Evolutionary conservation across 345 rosid species (phyloP), one percentile per base, ranked within the genome.

Genomic region (Eutrema yunnanense): DNA sequence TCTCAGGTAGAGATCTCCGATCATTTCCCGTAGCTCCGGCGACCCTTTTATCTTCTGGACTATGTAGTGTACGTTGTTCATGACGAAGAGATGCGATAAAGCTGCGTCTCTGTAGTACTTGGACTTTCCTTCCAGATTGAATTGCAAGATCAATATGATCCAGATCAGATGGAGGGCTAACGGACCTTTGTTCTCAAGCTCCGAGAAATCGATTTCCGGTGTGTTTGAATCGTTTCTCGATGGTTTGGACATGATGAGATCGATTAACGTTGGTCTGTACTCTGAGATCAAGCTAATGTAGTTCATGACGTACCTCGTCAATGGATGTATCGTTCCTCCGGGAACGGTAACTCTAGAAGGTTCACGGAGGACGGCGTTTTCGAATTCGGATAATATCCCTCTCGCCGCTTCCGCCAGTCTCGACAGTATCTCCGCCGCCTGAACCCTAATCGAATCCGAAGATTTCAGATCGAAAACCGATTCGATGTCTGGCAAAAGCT

Each of bases 281-380:
- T 94, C 98, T 11, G 98, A 86, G 75, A 94, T 94, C 88, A 94
- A 82, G 75, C 92, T 90, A 41, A 87, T 90, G 71, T 94, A 94
- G 75, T 94, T 94, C 98, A 94, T 94, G 33, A 94, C 97, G 71
- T 94, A 94, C 88, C 98, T 85, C 14, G 98, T 94, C 79, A 94
- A 81, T 4, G 98, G 98, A 84, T 94, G 98, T 77, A 94, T 84
- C 0, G 96, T 92, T 27, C 98, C 98, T 22, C 96, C 98, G 2
- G 97, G 98, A n/a, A 90, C 92, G 0, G 88, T 87, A 32, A 88
- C 91, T 38, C 47, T 82, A 0, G 97, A 89, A 5, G 98, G 97
- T 62, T 94, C 98, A 41, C 88, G 79, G 16, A 94, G 78, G 29
- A 94, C 87, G 0, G 97, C 97, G 73, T 76, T 90, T 79, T 94